Percentiles rank a stretch among this genome's conserved stretches.
These are phyloP conservation scores for Naganishia friedmannii DNA, from an alignment of 768 basidiomycete genomes.

Conservation along the genomic window DNA sequence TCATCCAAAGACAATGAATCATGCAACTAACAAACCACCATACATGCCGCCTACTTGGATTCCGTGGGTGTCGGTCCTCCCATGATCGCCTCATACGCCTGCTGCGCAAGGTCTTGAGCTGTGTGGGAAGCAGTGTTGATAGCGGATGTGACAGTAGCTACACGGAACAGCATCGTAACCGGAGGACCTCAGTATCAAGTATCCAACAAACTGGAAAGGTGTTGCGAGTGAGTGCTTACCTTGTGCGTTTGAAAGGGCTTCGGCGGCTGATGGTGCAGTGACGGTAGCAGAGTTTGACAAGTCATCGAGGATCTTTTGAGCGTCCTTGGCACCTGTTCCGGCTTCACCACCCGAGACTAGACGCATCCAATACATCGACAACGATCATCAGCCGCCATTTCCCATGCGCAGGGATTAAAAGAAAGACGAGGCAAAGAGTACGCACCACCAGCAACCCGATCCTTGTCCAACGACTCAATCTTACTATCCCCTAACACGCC, in stretches of 20 bases:
- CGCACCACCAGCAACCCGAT: constrained; percentile 6
- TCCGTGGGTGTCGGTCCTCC: not conserved
- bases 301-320: constrained; percentile 12
- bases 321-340: not conserved
- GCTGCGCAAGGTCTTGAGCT: constrained; percentile 23
- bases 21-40: not conserved
- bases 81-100: constrained; percentile 27
- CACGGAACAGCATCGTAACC: not conserved
- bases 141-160: constrained; percentile 4
- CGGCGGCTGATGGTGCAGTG: not conserved
- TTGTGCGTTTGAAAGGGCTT: constrained; percentile 6
- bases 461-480: constrained; percentile 27
- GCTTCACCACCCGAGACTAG: not conserved
- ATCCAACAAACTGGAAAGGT: not conserved
- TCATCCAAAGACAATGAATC: too few species aligned
- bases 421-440: not conserved
- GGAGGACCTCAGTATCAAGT: not conserved
- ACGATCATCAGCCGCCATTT: not conserved
- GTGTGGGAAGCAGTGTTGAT: not conserved
- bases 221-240: not conserved
- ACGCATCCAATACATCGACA: not conserved
- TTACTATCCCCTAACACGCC: not conserved
- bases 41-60: not conserved
- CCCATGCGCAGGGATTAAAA: too few species aligned
- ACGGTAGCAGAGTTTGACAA: constrained; percentile 14